Base-by-base conservation (phyloP, 306 rosid genomes). In the Trifolium pratense region DNA sequence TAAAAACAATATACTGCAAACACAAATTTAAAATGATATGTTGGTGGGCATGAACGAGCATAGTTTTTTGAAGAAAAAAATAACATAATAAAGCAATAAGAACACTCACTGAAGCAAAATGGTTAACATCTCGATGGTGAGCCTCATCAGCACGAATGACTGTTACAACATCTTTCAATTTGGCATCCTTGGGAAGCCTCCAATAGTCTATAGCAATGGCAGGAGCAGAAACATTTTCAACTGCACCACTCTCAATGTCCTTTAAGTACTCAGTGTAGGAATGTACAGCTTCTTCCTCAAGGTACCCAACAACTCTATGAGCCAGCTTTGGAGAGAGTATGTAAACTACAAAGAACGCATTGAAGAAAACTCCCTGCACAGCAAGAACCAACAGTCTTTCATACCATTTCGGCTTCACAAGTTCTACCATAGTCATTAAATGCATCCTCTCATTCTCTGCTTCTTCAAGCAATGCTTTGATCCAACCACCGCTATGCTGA, bases 381-480 rank as follows among this genome's bases (percentile, higher is more conserved):
- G 87, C 25, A 21, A 90, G 89, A 67, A 90, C 90, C 66, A 90
- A 76, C 7, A 88, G 76, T 48, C 96, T 80, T 77, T 90, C 96
- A 40, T 88, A 81, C 96, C 96, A 90, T 4, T 14, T 78, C 4
- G 96, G 96, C 42, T 88, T 77, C 70, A 90, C 96, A 3, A 90
- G 88, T 80, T 90, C 96, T 75, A 85, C 85, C 93, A 90, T 88
- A 0, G 96, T 90, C 96, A 88, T 90, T 39, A 90, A 75, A 77
- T 90, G 96, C 96, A 90, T 88, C 73, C 96, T 85, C 82, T 88
- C 96, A 59, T 90, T 90, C 85, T 90, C 96, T 55, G 96, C 96
- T 79, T 90, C 96, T 78, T 90, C 96, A 4, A 90, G 88, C 78
- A 90, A 75, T 13, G 96, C 96, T 59, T 88, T 90, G 85, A 90